Percentiles rank a stretch among this genome's conserved stretches.
Evolutionary conservation across 2,329 filamentous ascomycete species (phyloP).

Genomic region (Simplicillium sp.): DNA sequence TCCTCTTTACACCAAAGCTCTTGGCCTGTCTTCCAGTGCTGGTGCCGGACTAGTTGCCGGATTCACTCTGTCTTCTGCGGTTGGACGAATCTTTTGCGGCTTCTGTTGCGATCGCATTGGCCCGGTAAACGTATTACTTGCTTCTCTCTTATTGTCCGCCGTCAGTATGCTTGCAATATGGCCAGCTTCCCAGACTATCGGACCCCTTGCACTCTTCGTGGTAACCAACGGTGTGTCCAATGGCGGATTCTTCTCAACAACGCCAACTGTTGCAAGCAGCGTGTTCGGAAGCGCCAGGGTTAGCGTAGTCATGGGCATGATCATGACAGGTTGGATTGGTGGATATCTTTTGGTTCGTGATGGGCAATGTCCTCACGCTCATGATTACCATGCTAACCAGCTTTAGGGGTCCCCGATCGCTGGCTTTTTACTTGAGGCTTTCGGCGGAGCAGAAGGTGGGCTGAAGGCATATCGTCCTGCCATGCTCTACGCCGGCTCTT

Average conservation of each 20-base stretch:
- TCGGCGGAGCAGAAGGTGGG: constrained; percentile 38
- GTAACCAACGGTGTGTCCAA: constrained; percentile 51
- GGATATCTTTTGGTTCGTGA: constrained; percentile 48
- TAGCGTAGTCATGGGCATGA: constrained; percentile 51
- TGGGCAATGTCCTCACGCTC: neutral
- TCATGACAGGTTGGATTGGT: constrained; percentile 49
- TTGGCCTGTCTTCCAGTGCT: constrained; percentile 39
- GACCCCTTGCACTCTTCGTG: constrained; percentile 45
- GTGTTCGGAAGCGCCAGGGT: constrained; percentile 47
- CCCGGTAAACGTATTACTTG: constrained; percentile 44
- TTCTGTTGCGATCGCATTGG: constrained; percentile 44
- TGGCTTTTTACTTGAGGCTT: constrained; percentile 46
- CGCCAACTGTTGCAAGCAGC: constrained; percentile 52
- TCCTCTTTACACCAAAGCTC: constrained; percentile 42
- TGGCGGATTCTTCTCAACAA: constrained; percentile 53
- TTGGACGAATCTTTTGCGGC: constrained; percentile 46
- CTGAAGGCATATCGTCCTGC: constrained; percentile 47
- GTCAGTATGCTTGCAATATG: constrained; percentile 52
- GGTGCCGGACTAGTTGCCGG: constrained; percentile 50
- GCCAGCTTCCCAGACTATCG: constrained; percentile 46
- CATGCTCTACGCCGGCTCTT: constrained; percentile 50
- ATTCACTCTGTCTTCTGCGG: constrained; percentile 51
- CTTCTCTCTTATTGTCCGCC: constrained; percentile 39
- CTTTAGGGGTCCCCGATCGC: constrained; percentile 47
- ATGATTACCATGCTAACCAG: neutral